Percentiles rank a stretch among this genome's conserved stretches.
Evolutionary conservation across 352 stramenopile species (phyloP).

Genomic region (Aphanomyces stellatus): DNA sequence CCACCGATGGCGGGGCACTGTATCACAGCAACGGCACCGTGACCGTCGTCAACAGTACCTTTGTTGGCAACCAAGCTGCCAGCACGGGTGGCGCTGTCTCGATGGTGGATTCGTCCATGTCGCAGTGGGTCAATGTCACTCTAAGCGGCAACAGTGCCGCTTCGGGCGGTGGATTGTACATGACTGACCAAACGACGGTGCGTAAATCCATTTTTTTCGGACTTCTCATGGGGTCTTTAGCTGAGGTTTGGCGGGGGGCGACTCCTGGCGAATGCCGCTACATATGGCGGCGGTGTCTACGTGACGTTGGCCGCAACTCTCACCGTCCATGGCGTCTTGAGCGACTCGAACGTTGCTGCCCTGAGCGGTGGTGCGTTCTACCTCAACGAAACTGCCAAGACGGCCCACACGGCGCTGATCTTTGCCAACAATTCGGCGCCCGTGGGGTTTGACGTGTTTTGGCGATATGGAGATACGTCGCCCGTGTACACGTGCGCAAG

Average conservation of each 20-base stretch:
- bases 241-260: background rate
- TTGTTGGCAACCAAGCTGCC: background rate
- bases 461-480: slow-evolving; percentile 36
- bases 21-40: slow-evolving; percentile 22
- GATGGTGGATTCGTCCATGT: background rate
- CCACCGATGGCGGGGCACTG: slow-evolving; percentile 43
- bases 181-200: slow-evolving; percentile 8
- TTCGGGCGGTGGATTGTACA: slow-evolving; percentile 16
- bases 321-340: background rate
- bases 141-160: slow-evolving; percentile 23
- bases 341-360: background rate
- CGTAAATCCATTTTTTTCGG: background rate
- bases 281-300: background rate
- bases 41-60: background rate
- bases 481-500: slow-evolving; percentile 31
- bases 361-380: slow-evolving; percentile 10
- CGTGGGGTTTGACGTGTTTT: slow-evolving; percentile 46
- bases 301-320: background rate
- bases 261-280: background rate
- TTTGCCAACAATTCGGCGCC: slow-evolving; percentile 36
- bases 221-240: slow-evolving; percentile 11
- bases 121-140: background rate
- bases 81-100: slow-evolving; percentile 5
- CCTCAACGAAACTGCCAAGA: background rate
- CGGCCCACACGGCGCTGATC: background rate